A percentile compares a stretch with the other conserved stretches of the same genome.
Evolutionary conservation across 2,329 filamentous ascomycete species (phyloP).

Genomic region (Diaporthe citri): DNA sequence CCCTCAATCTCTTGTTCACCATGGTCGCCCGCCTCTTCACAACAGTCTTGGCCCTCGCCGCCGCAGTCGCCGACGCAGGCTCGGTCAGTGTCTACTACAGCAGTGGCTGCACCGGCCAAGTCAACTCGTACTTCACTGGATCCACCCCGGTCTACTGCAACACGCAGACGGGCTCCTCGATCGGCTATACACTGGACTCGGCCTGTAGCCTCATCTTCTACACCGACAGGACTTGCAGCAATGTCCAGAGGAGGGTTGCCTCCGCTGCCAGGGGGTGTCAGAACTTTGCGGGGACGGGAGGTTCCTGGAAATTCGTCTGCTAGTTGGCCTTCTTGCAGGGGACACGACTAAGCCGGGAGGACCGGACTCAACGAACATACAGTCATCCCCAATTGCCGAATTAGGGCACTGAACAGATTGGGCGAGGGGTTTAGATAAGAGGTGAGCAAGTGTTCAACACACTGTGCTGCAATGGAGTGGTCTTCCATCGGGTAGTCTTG

Average conservation of each 20-base stretch:
- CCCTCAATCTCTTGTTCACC: no score
- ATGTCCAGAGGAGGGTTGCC: neutral
- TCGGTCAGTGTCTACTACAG: slow-evolving; percentile 20
- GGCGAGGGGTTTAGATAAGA: no score
- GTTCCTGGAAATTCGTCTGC: slow-evolving; percentile 5
- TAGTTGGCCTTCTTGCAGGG: neutral
- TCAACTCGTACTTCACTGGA: slow-evolving; percentile 4
- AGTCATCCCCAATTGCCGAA: no score
- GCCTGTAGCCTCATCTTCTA: slow-evolving; percentile 8
- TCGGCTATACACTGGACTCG: neutral
- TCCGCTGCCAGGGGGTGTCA: neutral
- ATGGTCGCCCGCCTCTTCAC: no score
- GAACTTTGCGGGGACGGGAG: neutral
- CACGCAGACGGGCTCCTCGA: slow-evolving; percentile 14
- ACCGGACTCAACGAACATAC: no score
- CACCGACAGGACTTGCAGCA: slow-evolving; percentile 1
- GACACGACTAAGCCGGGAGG: no score
- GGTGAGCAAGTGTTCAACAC: no score
- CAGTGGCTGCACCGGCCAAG: neutral
- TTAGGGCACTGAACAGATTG: no score
- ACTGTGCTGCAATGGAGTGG: no score
- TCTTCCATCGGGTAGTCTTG: no score
- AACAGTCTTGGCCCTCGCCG: no score
- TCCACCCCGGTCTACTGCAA: slow-evolving; percentile 9
- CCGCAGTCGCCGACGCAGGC: neutral